Base-by-base conservation (phyloP, 441 rosid species). In the Eutrema salsugineum region DNA sequence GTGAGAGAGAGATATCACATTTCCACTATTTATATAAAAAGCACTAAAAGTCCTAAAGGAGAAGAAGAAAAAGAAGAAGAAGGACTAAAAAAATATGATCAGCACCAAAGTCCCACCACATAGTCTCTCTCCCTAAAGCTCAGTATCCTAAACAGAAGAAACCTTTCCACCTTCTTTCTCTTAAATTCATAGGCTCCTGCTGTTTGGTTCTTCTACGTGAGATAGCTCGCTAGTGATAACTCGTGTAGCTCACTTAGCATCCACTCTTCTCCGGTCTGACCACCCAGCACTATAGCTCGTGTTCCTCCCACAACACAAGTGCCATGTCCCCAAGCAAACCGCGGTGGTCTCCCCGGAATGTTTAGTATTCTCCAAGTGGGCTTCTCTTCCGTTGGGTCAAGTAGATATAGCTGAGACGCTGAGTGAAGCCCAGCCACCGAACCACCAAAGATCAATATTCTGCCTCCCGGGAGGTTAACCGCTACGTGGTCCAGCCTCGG, bases 231-330 rank as follows among this genome's bases (percentile, higher is more conserved):
- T 71, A 93, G 76, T 3, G 94, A 87, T 36, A 91, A 82, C 81
- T 91, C 98, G 17, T 93, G 98, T 43, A 91, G 82, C 66, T 91
- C 97, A 5, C 88, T 84, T 53, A 91, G 84, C 93, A 91, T 86
- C 97, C 97, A 91, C 79, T 91, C 94, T 75, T 91, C 97, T 19
- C 94, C 97, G 0, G 97, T 91, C 74, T 87, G 97, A 49, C 97
- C 97, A 15, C 97, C 95, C 0, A 91, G 89, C 65, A 90, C 95
- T 51, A 93, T 83, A 15, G 92, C 90, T 63, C 95, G 85, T 11
- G 97, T 91, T 57, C 97, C 95, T 22, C 95, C 97, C 0, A 91
- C 97, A 17, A 91, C 93, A 77, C 97, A 91, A 2, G 95, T 91
- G 58, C 97, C 87, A 65, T 91, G 97, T 27, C 97, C 97, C 97